Conservation (phyloP, 1,284 basidiomycete species). For the Pyrrhoderma noxium region DNA sequence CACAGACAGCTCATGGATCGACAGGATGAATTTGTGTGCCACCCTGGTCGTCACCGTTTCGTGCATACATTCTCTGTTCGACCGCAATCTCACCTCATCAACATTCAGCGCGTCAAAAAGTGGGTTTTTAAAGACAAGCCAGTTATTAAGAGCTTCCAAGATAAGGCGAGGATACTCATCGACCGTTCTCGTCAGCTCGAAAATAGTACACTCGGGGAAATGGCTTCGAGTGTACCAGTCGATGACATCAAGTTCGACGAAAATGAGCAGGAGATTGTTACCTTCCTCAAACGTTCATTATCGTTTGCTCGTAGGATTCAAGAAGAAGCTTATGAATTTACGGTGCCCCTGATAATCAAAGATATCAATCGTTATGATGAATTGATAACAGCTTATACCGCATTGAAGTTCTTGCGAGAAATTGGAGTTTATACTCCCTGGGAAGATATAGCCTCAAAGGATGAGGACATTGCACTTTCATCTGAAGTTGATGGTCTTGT, state of each 20-base stretch:
- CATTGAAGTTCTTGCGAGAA: slow-evolving; percentile 47
- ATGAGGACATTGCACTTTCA: slow-evolving; percentile 22
- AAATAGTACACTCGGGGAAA: slow-evolving; percentile 25
- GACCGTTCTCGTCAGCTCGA: slow-evolving; percentile 25
- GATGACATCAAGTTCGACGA: slow-evolving; percentile 26
- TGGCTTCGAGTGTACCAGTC: slow-evolving; percentile 25
- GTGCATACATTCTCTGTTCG: slow-evolving; percentile 65
- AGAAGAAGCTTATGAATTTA: slow-evolving; percentile 49
- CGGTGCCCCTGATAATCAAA: slow-evolving; percentile 58
- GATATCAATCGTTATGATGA: slow-evolving; percentile 35
- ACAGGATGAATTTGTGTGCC: slow-evolving; percentile 57
- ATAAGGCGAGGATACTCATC: slow-evolving; percentile 47
- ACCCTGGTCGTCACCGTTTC: slow-evolving; percentile 46
- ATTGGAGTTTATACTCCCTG: slow-evolving; percentile 69
- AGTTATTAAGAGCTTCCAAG: slow-evolving; percentile 48
- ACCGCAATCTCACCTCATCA: slow-evolving; percentile 51
- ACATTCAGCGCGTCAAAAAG: slow-evolving; percentile 44
- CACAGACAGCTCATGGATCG: slow-evolving; percentile 71
- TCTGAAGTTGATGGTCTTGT: not conserved
- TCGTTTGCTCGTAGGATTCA: slow-evolving; percentile 57
- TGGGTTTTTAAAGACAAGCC: slow-evolving; percentile 43
- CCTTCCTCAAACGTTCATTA: slow-evolving; percentile 59
- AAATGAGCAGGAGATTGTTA: slow-evolving; percentile 56
- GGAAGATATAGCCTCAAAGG: slow-evolving; percentile 49
- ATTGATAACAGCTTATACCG: slow-evolving; percentile 30